phyloP scores from a whole-genome alignment of 371 early-diverging fungal genomes.

The Caulochytrium protostelioides region DNA sequence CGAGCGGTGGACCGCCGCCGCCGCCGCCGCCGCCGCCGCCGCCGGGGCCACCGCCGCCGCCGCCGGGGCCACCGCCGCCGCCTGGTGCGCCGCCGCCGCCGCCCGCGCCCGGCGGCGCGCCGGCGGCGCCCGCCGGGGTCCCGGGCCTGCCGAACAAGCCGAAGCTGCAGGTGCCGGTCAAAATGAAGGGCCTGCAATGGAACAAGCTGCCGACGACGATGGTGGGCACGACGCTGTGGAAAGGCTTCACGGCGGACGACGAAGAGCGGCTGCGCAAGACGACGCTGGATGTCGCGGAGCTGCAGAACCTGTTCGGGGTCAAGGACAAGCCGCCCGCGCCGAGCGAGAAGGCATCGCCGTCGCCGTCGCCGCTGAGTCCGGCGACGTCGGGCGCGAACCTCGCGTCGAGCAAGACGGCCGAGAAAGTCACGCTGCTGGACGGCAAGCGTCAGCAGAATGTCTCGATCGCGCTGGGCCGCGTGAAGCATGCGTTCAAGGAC shows the following conservation, averaged over 20 bases:
- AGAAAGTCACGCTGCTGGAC: conserved; percentile 31
- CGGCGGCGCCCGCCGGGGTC: too few species aligned
- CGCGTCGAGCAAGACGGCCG: too few species aligned
- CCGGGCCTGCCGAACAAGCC: conserved; percentile 4
- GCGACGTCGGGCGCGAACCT: too few species aligned
- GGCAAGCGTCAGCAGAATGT: conserved; percentile 38
- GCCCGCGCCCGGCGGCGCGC: too few species aligned
- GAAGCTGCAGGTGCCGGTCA: conserved; percentile 4
- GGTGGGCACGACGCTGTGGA: conserved; percentile 5
- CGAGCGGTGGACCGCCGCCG: too few species aligned
- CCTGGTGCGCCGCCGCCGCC: too few species aligned
- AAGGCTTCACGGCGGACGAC: background rate
- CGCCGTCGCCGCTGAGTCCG: too few species aligned
- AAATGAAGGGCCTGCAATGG: conserved; percentile 6
- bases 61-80: too few species aligned
- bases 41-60: too few species aligned
- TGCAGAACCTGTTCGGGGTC: conserved; percentile 17
- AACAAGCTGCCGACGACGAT: conserved; percentile 1
- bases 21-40: too few species aligned
- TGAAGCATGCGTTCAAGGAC: conserved; percentile 39
- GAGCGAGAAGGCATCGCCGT: too few species aligned
- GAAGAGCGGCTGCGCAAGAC: conserved; percentile 6
- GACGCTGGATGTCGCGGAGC: conserved; percentile 10
- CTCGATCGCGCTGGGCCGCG: conserved; percentile 43
- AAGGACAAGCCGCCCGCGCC: conserved; percentile 14